These are phyloP conservation scores for Cenchrus purpureus DNA, from an alignment of 176 grass and related monocot species.

Conservation along the genomic window DNA sequence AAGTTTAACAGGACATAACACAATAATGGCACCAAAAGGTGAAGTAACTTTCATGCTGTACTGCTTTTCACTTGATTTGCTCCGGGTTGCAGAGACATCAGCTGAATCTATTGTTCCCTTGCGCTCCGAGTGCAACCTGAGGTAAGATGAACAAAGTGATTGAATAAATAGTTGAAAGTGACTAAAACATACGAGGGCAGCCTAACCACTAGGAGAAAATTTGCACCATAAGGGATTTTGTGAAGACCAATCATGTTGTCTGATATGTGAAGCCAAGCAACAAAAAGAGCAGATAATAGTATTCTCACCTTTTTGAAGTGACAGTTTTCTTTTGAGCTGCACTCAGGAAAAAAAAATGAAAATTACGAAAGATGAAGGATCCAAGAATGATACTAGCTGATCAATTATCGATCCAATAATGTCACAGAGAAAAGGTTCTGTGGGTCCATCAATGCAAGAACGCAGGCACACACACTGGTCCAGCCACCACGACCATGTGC, in stretches of 20 bases:
- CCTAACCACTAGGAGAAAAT: slow-evolving; percentile 31
- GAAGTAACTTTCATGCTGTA: slow-evolving; percentile 31
- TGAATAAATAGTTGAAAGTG: slow-evolving; percentile 28
- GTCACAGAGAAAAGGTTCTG: slow-evolving; percentile 51
- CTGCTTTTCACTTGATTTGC: neutral
- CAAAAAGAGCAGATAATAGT: slow-evolving; percentile 22
- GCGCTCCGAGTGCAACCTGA: slow-evolving; percentile 32
- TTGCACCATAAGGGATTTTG: slow-evolving; percentile 29
- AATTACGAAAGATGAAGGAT: slow-evolving; percentile 27
- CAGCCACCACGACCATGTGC: slow-evolving; percentile 63
- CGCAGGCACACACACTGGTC: slow-evolving; percentile 48
- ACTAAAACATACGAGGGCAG: slow-evolving; percentile 15
- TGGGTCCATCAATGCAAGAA: slow-evolving; percentile 53
- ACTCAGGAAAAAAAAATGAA: neutral
- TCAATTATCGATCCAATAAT: slow-evolving; percentile 65
- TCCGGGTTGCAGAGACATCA: neutral
- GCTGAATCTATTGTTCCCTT: neutral
- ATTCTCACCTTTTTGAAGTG: slow-evolving; percentile 1
- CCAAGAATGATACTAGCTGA: slow-evolving; percentile 36
- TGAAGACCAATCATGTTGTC: slow-evolving; percentile 46
- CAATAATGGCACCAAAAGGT: neutral
- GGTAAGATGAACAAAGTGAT: slow-evolving; percentile 39
- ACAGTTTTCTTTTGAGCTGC: slow-evolving; percentile 24
- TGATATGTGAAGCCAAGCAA: slow-evolving; percentile 39
- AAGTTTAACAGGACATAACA: neutral